These are phyloP conservation scores for Eruca vesicaria DNA, from an alignment of 441 rosid species.

Conservation along the genomic window DNA sequence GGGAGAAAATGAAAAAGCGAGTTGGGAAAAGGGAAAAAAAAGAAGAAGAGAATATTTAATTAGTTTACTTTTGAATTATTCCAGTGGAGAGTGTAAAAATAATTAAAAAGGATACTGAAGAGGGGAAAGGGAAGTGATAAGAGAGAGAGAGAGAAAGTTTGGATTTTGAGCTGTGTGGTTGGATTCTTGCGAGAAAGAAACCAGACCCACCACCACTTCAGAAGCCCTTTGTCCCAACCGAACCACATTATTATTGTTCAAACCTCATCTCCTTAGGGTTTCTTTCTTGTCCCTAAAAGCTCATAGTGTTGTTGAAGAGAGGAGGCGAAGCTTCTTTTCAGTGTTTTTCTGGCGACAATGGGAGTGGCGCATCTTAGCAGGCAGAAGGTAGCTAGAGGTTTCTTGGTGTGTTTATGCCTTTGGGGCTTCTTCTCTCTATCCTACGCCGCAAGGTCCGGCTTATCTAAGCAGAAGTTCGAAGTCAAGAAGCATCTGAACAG, in stretches of 20 bases:
- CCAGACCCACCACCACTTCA: conserved; percentile 38
- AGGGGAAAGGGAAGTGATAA: conserved; percentile 21
- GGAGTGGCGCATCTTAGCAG: conserved; percentile 24
- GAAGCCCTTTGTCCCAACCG: conserved; percentile 9
- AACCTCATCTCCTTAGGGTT: conserved; percentile 15
- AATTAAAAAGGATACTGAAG: conserved; percentile 2
- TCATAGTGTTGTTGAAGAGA: background rate
- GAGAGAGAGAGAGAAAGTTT: conserved; percentile 1
- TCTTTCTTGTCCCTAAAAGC: conserved; percentile 15
- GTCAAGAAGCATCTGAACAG: conserved; percentile 85
- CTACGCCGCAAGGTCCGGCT: conserved; percentile 57
- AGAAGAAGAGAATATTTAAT: background rate
- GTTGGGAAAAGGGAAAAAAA: background rate
- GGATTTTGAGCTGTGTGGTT: conserved; percentile 42
- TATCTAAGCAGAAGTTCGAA: conserved; percentile 65
- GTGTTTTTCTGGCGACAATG: conserved; percentile 7
- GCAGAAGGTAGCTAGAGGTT: conserved; percentile 26
- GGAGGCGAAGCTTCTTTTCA: background rate
- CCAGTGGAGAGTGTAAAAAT: background rate
- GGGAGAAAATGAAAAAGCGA: background rate
- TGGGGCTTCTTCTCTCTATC: conserved; percentile 48
- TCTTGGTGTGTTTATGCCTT: conserved; percentile 37
- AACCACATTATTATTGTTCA: conserved; percentile 10
- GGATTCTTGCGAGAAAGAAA: conserved; percentile 43
- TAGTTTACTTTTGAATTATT: conserved; percentile 13